A percentile compares a stretch with the other conserved stretches of the same genome.
phyloP scores from a whole-genome alignment of 192 early-diverging fungal genomes.

The Funneliformis geosporum region DNA sequence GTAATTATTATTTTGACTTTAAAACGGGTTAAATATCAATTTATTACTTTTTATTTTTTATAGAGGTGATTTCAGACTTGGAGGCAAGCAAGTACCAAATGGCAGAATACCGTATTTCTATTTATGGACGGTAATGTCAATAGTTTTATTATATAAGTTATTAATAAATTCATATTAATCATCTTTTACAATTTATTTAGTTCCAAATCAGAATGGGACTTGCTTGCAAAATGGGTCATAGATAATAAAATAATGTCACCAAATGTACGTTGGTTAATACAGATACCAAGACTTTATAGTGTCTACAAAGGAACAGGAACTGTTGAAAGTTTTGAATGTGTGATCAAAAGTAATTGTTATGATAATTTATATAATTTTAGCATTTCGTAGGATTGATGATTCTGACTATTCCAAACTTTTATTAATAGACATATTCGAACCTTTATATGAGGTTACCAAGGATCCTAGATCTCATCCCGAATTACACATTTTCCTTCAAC shows the following conservation, averaged over 20 bases:
- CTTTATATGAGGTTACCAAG: constrained; percentile 88
- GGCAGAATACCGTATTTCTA: constrained; percentile 91
- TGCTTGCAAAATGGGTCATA: constrained; percentile 89
- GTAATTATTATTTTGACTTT: constrained; percentile 35
- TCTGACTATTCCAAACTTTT: not conserved
- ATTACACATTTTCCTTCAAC: constrained; percentile 89
- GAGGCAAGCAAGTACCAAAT: constrained; percentile 95
- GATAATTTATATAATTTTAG: not conserved
- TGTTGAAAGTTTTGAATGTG: constrained; percentile 73
- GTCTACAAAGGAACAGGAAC: constrained; percentile 71
- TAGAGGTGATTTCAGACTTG: constrained; percentile 85
- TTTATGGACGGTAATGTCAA: constrained; percentile 86
- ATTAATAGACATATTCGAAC: constrained; percentile 77
- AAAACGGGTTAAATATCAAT: not conserved
- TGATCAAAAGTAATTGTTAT: constrained; percentile 63
- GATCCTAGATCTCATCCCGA: constrained; percentile 87
- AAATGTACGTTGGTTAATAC: constrained; percentile 96
- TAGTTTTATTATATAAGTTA: constrained; percentile 2
- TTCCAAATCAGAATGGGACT: constrained; percentile 80
- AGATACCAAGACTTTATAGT: constrained; percentile 89
- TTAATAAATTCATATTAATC: not conserved
- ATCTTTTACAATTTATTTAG: not conserved
- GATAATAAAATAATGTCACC: constrained; percentile 86
- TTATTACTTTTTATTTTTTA: not conserved
- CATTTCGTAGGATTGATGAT: too few species aligned